Evolutionary conservation across 768 basidiomycete species (phyloP), one percentile per base, ranked within the genome.

Genomic region (Amanita pallidorosea): DNA sequence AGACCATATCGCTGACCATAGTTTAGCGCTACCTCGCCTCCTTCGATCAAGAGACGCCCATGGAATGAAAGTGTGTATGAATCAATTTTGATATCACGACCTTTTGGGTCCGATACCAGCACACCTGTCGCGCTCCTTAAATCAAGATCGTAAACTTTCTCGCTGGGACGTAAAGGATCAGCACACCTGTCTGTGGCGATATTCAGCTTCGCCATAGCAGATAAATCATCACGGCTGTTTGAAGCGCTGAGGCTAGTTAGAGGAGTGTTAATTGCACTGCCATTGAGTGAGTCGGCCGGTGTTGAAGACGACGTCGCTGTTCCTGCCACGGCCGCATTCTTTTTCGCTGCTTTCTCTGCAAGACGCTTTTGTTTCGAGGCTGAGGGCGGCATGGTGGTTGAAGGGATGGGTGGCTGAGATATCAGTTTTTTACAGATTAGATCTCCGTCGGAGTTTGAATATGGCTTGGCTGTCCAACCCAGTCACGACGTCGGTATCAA

Each of bases 51-150:
- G 25, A 95, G 72, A 44, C 96, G 79, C 20, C 96, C 96, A 60
- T 99, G 96, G 79, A 98, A 99, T 2, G 93, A 96, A 33, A 99
- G 79, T 0, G 94, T 96, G 66, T 82, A 99, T 20, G 83, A 76
- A 61, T 96, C 92, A 60, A 98, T 94, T 72, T 97, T 97, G 77
- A 99, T 86, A 72, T 99, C 96, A 50, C 96, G 85, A 45, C 85
- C 80, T 67, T 97, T 93, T 41, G 76, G 65, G 67, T 99, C 96
- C 13, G 93, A 96, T 41, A 92, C 84, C 23, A 98, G 76, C 17
- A 97, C 94, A 52, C 96, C 96, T 22, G 86, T 76, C 15, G 92
- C 85, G 60, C 87, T 89, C 83, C 89, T 91, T 31, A 62, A 20
- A 43, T 48, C 42, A 42, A 64, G 31, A 51, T 53, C 43, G 37